Evolutionary conservation across 1,284 basidiomycete genomes (phyloP).

Genomic region (Peniophora sp.): DNA sequence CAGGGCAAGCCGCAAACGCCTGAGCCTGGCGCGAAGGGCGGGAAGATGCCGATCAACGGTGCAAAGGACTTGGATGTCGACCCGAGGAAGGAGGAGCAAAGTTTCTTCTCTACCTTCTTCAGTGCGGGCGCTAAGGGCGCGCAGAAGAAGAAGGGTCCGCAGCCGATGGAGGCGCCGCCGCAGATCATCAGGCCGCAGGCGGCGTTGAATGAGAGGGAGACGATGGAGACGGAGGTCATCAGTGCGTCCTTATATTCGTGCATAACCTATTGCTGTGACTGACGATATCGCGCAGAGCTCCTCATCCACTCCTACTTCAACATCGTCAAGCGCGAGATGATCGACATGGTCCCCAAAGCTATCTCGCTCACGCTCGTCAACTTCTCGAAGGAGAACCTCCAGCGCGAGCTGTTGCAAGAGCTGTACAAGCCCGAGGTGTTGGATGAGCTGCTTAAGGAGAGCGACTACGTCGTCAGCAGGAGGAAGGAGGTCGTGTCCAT

Average conservation of each 20-base stretch:
- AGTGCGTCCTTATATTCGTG: too few relatives aligned
- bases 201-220: not conserved
- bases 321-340: constrained; percentile 98
- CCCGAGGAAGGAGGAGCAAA: constrained; percentile 77
- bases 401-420: constrained; percentile 83
- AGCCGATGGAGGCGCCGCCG: constrained; percentile 70
- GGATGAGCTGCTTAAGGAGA: constrained; percentile 89
- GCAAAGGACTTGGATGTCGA: constrained; percentile 92
- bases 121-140: constrained; percentile 34
- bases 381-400: constrained; percentile 88
- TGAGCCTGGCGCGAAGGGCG: constrained; percentile 56
- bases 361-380: constrained; percentile 92
- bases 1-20: constrained; percentile 64
- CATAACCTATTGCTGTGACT: too few relatives aligned
- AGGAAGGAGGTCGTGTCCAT: constrained; percentile 87
- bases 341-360: constrained; percentile 98
- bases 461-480: constrained; percentile 74
- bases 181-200: constrained; percentile 18
- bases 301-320: constrained; percentile 94
- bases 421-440: constrained; percentile 89
- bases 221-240: constrained; percentile 98
- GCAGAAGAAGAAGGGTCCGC: constrained; percentile 70
- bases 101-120: constrained; percentile 98
- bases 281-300: constrained; percentile 65
- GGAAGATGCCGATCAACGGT: constrained; percentile 77